These are phyloP conservation scores for Paspalum vaginatum DNA, from an alignment of 176 grass and related monocot genomes.

Conservation along the genomic window DNA sequence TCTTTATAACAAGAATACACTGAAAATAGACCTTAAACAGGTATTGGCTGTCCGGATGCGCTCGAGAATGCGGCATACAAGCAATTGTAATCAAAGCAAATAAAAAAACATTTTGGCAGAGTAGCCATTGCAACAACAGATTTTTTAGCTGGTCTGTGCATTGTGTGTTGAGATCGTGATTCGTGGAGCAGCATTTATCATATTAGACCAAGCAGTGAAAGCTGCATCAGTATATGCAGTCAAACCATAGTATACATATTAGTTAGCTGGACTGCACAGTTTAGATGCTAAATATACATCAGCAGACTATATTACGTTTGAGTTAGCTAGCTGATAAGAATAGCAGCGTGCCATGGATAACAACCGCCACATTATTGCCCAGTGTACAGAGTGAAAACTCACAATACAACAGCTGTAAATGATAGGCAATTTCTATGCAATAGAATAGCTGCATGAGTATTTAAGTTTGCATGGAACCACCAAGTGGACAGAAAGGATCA, in stretches of 20 bases:
- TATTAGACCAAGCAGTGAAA: not conserved
- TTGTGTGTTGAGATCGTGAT: not conserved
- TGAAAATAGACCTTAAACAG: not conserved
- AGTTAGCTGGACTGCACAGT: too few relatives aligned
- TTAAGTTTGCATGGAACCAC: not conserved
- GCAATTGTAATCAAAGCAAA: not conserved
- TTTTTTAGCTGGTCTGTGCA: not conserved
- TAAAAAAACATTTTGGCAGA: not conserved
- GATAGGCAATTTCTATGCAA: not conserved
- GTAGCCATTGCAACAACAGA: not conserved
- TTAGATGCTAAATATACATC: too few relatives aligned
- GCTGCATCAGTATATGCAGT: not conserved
- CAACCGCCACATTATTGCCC: not conserved
- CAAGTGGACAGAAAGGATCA: not conserved
- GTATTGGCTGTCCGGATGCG: not conserved
- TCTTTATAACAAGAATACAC: constrained; percentile 2
- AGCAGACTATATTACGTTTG: not conserved
- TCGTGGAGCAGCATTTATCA: not conserved
- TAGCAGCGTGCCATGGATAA: not conserved
- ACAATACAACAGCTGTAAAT: not conserved
- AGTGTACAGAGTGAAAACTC: not conserved
- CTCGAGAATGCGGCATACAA: constrained; percentile 5
- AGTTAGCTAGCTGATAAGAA: not conserved
- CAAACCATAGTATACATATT: not conserved
- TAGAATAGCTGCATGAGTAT: not conserved